These are phyloP conservation scores for Daldinia concentrica DNA, from an alignment of 495 filamentous ascomycete genomes.

Conservation along the genomic window DNA sequence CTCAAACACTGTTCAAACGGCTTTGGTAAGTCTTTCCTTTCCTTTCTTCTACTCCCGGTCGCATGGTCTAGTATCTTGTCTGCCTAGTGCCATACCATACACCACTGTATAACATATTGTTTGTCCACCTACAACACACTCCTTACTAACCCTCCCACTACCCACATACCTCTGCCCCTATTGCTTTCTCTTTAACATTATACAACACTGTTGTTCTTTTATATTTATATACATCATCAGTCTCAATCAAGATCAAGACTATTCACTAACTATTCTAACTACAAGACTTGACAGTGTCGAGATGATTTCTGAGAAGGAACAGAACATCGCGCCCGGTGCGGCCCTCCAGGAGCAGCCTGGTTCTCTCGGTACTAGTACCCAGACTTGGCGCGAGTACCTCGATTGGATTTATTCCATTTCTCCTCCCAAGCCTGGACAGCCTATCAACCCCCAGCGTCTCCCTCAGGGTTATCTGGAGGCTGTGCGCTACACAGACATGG, in stretches of 20 bases:
- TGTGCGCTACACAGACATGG: neutral
- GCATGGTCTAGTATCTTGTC: neutral
- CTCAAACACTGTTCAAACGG: neutral
- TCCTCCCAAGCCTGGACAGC: neutral
- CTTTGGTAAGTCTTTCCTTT: neutral
- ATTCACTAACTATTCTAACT: neutral
- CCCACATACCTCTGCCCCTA: neutral
- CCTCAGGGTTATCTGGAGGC: too few relatives aligned
- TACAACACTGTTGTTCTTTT: neutral
- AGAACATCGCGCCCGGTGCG: neutral
- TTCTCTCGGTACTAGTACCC: neutral
- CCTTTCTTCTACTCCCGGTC: neutral
- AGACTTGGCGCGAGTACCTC: neutral
- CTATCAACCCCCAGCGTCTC: neutral
- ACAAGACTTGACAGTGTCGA: neutral
- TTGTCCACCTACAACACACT: neutral
- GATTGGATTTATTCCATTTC: neutral
- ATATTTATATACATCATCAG: neutral
- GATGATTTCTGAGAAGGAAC: neutral
- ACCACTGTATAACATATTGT: neutral
- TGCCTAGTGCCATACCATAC: neutral
- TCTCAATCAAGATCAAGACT: neutral
- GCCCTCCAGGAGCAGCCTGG: neutral
- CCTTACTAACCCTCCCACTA: neutral
- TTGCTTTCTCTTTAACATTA: neutral